Evolutionary conservation across 805 yeast genomes (phyloP), one percentile per base, ranked within the genome.

Genomic region (Suhomyces pyralidae): DNA sequence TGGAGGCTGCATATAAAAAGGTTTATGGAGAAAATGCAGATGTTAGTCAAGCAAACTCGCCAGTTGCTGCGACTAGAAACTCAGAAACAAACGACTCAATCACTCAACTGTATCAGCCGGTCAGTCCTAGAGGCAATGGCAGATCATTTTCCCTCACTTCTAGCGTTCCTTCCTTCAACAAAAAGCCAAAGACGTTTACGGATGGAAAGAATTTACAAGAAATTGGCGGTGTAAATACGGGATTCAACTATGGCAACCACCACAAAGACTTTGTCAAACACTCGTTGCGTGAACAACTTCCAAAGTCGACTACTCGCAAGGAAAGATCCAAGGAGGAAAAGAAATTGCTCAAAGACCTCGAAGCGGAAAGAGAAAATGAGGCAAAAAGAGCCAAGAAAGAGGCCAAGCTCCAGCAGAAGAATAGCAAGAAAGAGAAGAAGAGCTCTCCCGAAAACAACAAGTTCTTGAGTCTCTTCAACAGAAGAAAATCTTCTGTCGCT

Each of bases 241-340:
- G 58, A 45, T 63, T 63, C 50, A 56, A 51, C 10, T 70, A 71
- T 51, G 65, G 62, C 38, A 65, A 66, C 47, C 75, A 71, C 54
- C 71, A 68, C 54, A 60, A 58, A 49, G 69, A 67, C 30, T 71
- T 71, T 56, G 61, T 62, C 7, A 57, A 55, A 9, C 74, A 66
- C 51, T 70, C 76, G 7, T 58, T 71, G 55, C 61, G 73, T 50
- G 55, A 49, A 25, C 46, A 50, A 8, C 47, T 50, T 8, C 51
- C 57, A 9, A 58, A 55, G 32, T 48, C 52, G 2, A 45, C 55
- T 15, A 52, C 64, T 3, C 55, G 65, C 20, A 67, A 63, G 45
- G 68, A 65, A 25, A 55, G 67, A 43, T 61, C 61, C 1, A 65
- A 64, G 44, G 63, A 61, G 25, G 68, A 65, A 48, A 63, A 59